Base-by-base conservation (phyloP, 305 asterid genomes). In the Rubia peregrina region DNA sequence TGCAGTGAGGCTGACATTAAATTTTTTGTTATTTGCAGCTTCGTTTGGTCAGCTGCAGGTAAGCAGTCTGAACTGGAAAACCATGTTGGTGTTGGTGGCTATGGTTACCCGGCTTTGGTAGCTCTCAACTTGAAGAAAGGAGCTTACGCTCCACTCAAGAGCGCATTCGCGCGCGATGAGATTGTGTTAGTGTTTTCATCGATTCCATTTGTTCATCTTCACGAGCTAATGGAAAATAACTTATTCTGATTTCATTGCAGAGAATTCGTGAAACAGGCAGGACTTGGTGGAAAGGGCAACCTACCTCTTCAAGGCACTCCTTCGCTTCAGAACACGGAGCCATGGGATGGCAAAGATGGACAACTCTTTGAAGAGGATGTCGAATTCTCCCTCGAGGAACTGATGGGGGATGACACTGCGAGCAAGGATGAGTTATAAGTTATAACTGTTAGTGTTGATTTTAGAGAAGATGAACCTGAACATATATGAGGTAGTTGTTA, bases 291-390 rank as follows among this genome's bases (percentile, higher is more conserved):
- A 68, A 92, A 83, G 77, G 96, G 96, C 51, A 92, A 76, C 65
- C 81, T 90, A 64, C 86, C 97, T 7, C 61, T 90, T 66, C 85
- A 73, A 7, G 83, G 75, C 60, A 80, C 79, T 69, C 95, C 98
- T 1, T 82, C 26, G 57, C 85, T 92, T 38, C 78, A 72, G 71
- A 87, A 80, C 76, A 90, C 79, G 4, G 97, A 87, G 68, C 81
- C 93, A 0, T 92, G 98, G 97, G 97, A 92, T 22, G 98, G 98
- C 17, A 86, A 92, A 85, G 97, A 92, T 73, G 98, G 97, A 40
- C 78, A 90, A 77, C 76, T 89, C 69, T 80, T 87, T 13, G 98
- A 92, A 84, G 98, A 92, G 74, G 98, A 92, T 11, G 59, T 51
- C 59, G 98, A 92, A 76, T 88, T 92, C 75, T 90, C 98, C 24